A percentile compares a stretch with the other conserved stretches of the same genome.
phyloP scores from a whole-genome alignment of 2,329 filamentous ascomycete species.

The Aspergillus sp. region DNA sequence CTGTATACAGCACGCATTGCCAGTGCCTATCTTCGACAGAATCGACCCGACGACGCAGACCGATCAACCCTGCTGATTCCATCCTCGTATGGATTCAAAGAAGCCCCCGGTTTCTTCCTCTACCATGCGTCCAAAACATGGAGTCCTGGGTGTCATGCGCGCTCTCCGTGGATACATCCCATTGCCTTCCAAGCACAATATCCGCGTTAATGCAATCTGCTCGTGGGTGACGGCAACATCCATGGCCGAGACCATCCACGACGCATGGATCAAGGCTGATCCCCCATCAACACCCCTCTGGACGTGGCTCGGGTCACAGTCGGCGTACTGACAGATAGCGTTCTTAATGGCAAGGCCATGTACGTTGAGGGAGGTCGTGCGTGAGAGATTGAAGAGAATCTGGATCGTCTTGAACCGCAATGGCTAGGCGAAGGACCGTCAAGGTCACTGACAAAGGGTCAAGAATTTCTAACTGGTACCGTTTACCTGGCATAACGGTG shows the following conservation, averaged over 20 bases:
- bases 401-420: slow-evolving; percentile 36
- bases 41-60: slow-evolving; percentile 25
- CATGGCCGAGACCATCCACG: slow-evolving; percentile 30
- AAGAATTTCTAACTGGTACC: slow-evolving; percentile 8
- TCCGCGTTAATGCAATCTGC: slow-evolving; percentile 42
- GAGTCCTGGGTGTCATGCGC: slow-evolving; percentile 48
- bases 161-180: slow-evolving; percentile 35
- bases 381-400: slow-evolving; percentile 42
- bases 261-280: slow-evolving; percentile 31
- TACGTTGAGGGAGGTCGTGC: slow-evolving; percentile 40
- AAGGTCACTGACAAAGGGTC: slow-evolving; percentile 28
- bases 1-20: slow-evolving; percentile 48
- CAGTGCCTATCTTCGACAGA: slow-evolving; percentile 45
- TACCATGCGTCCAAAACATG: slow-evolving; percentile 50
- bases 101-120: slow-evolving; percentile 43
- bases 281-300: slow-evolving; percentile 36
- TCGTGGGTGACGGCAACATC: slow-evolving; percentile 41
- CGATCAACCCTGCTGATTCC: slow-evolving; percentile 42
- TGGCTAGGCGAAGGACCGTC: slow-evolving; percentile 41
- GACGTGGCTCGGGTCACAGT: slow-evolving; percentile 38
- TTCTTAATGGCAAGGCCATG: slow-evolving; percentile 37
- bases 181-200: slow-evolving; percentile 29
- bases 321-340: slow-evolving; percentile 28
- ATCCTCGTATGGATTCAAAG: slow-evolving; percentile 46
- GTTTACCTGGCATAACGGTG: too few species aligned